phyloP scores from a whole-genome alignment of 768 basidiomycete species.

The Suillus brevipes region DNA sequence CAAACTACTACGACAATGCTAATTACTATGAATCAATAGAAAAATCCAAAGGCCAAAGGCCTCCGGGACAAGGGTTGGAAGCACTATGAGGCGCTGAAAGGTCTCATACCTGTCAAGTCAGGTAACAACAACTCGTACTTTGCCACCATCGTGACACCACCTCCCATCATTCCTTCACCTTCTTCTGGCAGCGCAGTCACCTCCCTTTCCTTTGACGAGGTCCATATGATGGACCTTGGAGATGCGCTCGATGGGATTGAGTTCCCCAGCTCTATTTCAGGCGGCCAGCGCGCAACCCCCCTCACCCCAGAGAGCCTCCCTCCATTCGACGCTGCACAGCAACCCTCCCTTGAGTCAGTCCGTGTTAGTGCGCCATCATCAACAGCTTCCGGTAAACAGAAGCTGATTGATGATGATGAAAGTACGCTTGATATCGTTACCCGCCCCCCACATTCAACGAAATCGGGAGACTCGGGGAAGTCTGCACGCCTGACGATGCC shows the following conservation, averaged over 20 bases:
- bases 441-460: background rate
- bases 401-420: background rate
- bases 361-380: background rate
- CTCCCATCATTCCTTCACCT: background rate
- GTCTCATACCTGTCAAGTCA: background rate
- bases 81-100: background rate
- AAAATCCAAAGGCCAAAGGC: background rate
- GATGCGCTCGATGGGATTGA: background rate
- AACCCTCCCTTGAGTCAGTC: background rate
- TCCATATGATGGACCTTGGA: background rate
- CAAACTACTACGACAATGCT: background rate
- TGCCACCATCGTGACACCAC: background rate
- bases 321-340: background rate
- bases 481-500: background rate
- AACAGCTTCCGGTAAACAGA: background rate
- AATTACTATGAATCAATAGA: background rate
- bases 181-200: background rate
- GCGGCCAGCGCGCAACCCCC: too few species aligned
- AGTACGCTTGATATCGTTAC: background rate
- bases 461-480: background rate
- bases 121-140: background rate
- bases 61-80: background rate
- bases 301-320: background rate
- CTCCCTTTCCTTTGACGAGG: background rate
- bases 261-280: background rate